Base-by-base conservation (phyloP, 148 eudicot genomes). In the Simmondsia chinensis region DNA sequence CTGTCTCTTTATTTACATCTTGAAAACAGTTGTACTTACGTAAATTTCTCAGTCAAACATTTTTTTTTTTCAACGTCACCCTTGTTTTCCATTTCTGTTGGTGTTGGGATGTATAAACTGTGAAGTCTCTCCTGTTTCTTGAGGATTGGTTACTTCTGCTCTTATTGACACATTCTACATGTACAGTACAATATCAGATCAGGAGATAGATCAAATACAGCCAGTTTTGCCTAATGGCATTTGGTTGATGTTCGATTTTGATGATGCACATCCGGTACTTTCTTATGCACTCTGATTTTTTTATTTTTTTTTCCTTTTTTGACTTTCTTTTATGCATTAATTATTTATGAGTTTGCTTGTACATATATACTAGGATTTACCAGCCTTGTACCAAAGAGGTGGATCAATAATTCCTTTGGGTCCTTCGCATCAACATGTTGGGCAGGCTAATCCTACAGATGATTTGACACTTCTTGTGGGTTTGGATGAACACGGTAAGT, bases 191-290 rank as follows among this genome's bases (percentile, higher is more conserved):
- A 54, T 54, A 48, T 60, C 56, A 48, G 71, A 70, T 43, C 36
- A 72, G 52, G 86, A 74, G 34, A 59, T 77, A 19, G 59, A 82
- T 49, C 66, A 76, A 65, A 33, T 64, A 63, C 66, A 74, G 36
- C 94, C 70, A 20, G 31, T 62, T 48, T 67, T 91, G 58, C 99
- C 99, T 19, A 68, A 61, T 46, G 95, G 99, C 57, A 64, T 73
- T 43, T 91, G 99, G 99, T 43, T 72, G 71, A 79, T 68, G 51
- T 91, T 91, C 63, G 94, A 91, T 68, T 91, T 91, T 69, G 77
- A 77, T 25, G 99, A 91, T 63, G 62, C 94, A 60, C 99, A 93
- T 82, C 94, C 94, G 76, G 99, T 93, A 79, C 26, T 37, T 43
- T n/a, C 46, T 19, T 36, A 7, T 20, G 4, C 18, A 15, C 17